Evolutionary conservation across 192 early-diverging fungal genomes (phyloP).

Genomic region (Diversispora epigaea): DNA sequence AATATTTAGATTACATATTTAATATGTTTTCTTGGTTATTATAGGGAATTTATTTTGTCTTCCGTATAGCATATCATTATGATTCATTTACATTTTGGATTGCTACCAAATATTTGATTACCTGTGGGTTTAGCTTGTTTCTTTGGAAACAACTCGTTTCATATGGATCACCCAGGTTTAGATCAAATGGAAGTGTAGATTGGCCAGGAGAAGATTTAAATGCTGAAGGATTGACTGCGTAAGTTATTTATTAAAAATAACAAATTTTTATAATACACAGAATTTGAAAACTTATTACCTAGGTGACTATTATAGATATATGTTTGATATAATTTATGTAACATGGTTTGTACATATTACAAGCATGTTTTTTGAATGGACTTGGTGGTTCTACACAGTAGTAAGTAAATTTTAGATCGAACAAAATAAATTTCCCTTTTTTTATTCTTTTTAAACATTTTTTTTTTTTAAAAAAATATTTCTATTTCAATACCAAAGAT

Average conservation of each 20-base stretch:
- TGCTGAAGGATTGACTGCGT: constrained; percentile 53
- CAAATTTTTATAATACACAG: not conserved
- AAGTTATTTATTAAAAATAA: constrained; percentile 30
- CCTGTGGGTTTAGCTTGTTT: constrained; percentile 48
- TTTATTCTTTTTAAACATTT: not conserved
- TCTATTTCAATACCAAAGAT: not conserved
- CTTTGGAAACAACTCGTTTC: constrained; percentile 51
- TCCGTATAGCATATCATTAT: constrained; percentile 56
- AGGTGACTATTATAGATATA: constrained; percentile 56
- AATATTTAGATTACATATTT: not conserved
- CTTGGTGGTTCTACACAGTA: constrained; percentile 51
- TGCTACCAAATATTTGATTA: constrained; percentile 43
- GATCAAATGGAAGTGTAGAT: constrained; percentile 39
- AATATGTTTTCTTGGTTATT: not conserved
- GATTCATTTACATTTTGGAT: constrained; percentile 46
- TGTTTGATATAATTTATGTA: constrained; percentile 84
- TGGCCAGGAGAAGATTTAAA: constrained; percentile 55
- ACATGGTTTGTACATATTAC: constrained; percentile 75
- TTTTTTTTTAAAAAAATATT: not conserved
- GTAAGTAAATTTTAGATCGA: constrained; percentile 48
- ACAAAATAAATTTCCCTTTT: not conserved
- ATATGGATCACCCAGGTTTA: constrained; percentile 49
- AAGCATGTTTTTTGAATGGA: constrained; percentile 58
- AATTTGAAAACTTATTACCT: constrained; percentile 7
- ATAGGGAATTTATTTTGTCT: constrained; percentile 53